A percentile compares a stretch with the other conserved stretches of the same genome.
Evolutionary conservation across 2,329 filamentous ascomycete genomes (phyloP).

Genomic region (Trichoderma oligosporum): DNA sequence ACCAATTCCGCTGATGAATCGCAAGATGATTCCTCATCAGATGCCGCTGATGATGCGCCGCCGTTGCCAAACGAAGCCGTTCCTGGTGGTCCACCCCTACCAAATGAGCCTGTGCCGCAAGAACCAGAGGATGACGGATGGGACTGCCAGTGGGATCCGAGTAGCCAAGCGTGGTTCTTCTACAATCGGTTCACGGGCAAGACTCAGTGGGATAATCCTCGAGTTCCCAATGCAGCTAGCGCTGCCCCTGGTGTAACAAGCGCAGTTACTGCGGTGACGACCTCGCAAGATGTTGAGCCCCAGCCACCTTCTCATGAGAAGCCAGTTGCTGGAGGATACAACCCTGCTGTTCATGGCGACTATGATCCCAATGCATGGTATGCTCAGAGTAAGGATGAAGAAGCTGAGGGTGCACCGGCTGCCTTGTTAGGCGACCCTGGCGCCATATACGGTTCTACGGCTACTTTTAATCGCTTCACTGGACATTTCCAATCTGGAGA

Average conservation of each 20-base stretch:
- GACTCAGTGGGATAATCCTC: conserved; percentile 84
- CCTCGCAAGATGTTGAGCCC: conserved; percentile 22
- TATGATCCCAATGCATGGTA: conserved; percentile 98
- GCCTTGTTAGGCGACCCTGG: conserved; percentile 36
- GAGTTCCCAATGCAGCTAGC: conserved; percentile 52
- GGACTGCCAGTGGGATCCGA: conserved; percentile 73
- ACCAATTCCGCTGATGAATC: conserved; percentile 5
- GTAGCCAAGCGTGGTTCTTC: conserved; percentile 71
- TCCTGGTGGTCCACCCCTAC: conserved; percentile 38
- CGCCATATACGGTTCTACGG: conserved; percentile 62
- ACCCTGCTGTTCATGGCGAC: conserved; percentile 91
- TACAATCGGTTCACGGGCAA: conserved; percentile 73
- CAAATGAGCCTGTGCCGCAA: conserved; percentile 42
- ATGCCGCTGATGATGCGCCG: conserved; percentile 27
- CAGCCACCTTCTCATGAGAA: conserved; percentile 35
- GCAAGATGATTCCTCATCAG: conserved; percentile 14
- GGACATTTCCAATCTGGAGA: conserved; percentile 72
- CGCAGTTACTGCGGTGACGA: conserved; percentile 18
- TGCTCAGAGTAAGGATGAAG: conserved; percentile 56
- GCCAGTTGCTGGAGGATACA: conserved; percentile 70
- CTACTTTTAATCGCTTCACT: conserved; percentile 86
- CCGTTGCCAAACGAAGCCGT: conserved; percentile 37
- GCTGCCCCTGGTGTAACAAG: conserved; percentile 30
- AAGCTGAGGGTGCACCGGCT: conserved; percentile 32
- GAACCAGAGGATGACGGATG: conserved; percentile 68